Percentiles rank a stretch among this genome's conserved stretches.
These are phyloP conservation scores for Funneliformis caledonium DNA, from an alignment of 371 early-diverging fungal species.

Conservation along the genomic window DNA sequence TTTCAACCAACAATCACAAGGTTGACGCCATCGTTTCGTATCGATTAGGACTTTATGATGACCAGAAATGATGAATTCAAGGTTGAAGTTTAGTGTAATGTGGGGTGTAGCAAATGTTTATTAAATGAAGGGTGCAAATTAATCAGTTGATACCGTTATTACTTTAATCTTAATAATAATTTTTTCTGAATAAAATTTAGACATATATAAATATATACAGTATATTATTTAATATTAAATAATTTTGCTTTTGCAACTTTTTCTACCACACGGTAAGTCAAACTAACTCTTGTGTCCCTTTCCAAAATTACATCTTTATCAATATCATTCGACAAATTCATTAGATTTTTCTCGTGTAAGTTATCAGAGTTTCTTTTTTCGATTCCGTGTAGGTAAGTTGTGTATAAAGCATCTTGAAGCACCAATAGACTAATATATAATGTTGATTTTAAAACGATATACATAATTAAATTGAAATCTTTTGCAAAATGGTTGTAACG, in stretches of 20 bases:
- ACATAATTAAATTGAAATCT: neutral
- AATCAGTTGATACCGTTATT: no score
- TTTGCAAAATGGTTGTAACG: neutral
- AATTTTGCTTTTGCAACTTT: conserved; percentile 3
- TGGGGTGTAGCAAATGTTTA: no score
- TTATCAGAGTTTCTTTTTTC: conserved; percentile 49
- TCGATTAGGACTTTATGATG: conserved; percentile 47
- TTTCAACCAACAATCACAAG: conserved; percentile 82
- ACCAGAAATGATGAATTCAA: neutral
- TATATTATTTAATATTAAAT: neutral
- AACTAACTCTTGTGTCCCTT: conserved; percentile 20
- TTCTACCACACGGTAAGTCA: conserved; percentile 26
- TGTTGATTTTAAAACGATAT: conserved; percentile 42
- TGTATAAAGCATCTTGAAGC: conserved; percentile 55
- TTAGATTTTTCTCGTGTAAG: conserved; percentile 44
- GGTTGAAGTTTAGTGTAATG: no score
- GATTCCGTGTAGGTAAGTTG: conserved; percentile 60
- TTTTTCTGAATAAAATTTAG: no score
- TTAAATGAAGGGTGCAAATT: no score
- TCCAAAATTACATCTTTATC: neutral
- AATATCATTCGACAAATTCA: conserved; percentile 40
- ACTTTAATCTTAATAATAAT: no score
- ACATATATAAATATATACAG: no score
- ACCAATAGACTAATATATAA: conserved; percentile 51
- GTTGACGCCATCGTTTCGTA: conserved; percentile 89